phyloP scores from a whole-genome alignment of 2,329 filamentous ascomycete species.

The Didymella glomerata region DNA sequence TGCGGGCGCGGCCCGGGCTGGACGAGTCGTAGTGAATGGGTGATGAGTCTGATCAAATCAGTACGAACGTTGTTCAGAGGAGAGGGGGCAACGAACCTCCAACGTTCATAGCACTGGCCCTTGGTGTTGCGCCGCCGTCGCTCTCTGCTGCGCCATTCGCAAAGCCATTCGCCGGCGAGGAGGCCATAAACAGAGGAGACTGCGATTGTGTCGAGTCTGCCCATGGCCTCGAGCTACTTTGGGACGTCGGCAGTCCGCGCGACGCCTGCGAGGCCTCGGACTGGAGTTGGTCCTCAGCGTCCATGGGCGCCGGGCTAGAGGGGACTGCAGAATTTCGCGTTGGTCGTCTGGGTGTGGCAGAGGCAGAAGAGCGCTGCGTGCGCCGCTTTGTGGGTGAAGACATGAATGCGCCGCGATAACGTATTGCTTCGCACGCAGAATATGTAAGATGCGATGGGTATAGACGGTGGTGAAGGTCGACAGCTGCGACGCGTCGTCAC shows the following conservation, averaged over 20 bases:
- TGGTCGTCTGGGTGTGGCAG: conserved; percentile 64
- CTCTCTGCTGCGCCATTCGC: conserved; percentile 56
- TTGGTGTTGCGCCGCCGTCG: conserved; percentile 74
- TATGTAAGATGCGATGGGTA: background rate
- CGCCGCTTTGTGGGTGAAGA: conserved; percentile 69
- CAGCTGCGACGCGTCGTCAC: conserved; percentile 32
- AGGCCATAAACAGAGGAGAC: conserved; percentile 82
- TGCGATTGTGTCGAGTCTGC: conserved; percentile 69
- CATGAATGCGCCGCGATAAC: conserved; percentile 54
- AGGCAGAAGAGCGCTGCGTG: conserved; percentile 63
- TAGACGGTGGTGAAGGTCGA: conserved; percentile 27
- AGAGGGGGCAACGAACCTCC: conserved; percentile 63
- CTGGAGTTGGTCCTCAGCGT: conserved; percentile 55
- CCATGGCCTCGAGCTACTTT: conserved; percentile 56
- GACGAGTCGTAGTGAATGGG: conserved; percentile 91
- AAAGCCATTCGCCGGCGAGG: conserved; percentile 62
- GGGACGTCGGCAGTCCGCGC: conserved; percentile 55
- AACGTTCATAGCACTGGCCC: conserved; percentile 67
- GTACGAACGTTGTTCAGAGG: conserved; percentile 18
- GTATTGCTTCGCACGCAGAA: conserved; percentile 12
- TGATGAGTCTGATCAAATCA: conserved; percentile 74
- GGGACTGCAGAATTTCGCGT: conserved; percentile 63
- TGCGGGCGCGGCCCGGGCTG: conserved; percentile 72
- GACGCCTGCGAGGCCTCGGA: conserved; percentile 53
- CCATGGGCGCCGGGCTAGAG: conserved; percentile 58